Evolutionary conservation across 2,329 filamentous ascomycete genomes (phyloP).

Genomic region (Aspergillus quadricinctus): DNA sequence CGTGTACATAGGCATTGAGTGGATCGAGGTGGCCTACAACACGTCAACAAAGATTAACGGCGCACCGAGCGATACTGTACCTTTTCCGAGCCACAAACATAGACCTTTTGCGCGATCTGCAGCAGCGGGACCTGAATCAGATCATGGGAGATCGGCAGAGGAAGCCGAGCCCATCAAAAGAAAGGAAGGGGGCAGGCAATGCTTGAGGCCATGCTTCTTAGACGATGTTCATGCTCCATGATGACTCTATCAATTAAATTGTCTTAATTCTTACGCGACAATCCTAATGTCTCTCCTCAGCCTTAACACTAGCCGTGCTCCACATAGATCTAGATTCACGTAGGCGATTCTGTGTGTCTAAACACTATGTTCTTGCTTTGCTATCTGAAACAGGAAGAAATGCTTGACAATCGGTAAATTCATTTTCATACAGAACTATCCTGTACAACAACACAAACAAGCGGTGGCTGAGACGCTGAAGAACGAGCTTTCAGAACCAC

Average conservation of each 20-base stretch:
- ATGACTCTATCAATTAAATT: not conserved
- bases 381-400: not conserved
- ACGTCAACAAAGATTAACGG: conserved; percentile 16
- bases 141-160: not conserved
- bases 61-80: not conserved
- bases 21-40: conserved; percentile 41
- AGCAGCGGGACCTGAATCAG: not conserved
- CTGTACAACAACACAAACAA: not conserved
- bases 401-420: not conserved
- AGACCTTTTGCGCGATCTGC: not conserved
- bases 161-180: not conserved
- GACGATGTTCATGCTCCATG: conserved; percentile 7
- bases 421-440: not conserved
- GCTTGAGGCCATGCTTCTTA: conserved; percentile 6
- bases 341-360: not conserved
- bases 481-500: not conserved
- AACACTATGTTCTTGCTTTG: not conserved
- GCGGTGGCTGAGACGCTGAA: not conserved
- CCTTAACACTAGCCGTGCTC: not conserved
- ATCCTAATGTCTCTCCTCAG: not conserved
- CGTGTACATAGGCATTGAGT: conserved; percentile 38
- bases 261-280: not conserved
- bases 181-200: not conserved
- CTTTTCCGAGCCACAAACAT: not conserved
- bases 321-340: not conserved